Base-by-base conservation (phyloP, 2,329 filamentous ascomycete genomes). In the Fusarium luffae region DNA sequence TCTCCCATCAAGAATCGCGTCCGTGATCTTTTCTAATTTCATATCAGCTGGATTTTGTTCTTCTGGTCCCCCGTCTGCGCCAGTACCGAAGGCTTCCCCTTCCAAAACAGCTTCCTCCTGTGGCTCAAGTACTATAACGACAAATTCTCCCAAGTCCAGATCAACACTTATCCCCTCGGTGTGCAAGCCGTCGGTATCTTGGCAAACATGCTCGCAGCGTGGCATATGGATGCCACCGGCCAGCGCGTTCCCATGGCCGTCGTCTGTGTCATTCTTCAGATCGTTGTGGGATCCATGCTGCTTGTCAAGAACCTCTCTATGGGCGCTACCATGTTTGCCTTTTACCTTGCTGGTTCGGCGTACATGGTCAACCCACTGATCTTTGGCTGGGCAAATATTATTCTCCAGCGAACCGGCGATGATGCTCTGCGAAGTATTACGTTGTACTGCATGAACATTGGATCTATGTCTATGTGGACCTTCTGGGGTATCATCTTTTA, bases 401-500 rank as follows among this genome's bases (percentile, higher is more conserved):
- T 77, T 7, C 30, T 69, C 3, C 64, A 68, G 2, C 55, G 70
- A 13, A 69, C 63, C 0, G 75, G 72, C 0, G 83, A 84, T 18
- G 82, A 84, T 59, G 81, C 82, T 2, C 66, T 77, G 0, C 73
- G 82, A 13, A 79, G 78, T 13, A 76, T 84, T 4, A 80, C 79
- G 0, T 65, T 84, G 0, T 80, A 79, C 42, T 76, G 76, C 0
- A 83, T 84, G 81, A 82, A 80, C 13, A 78, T 79, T 25, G 76
- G 77, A 4, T 77, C 79, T 16, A 78, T 77, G 43, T 72, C 80
- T 1, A 61, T 84, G 27, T 84, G 81, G 63, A 83, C 82, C 0
- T 83, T 83, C 50, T 84, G 82, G 82, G 82, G 82, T 0, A 82
- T 84, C 7, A 71, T 76, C 0, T 66, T 84, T 10, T 84, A 83